Evolutionary conservation across 495 filamentous ascomycete genomes (phyloP).

Genomic region (Hypoxylon fragiforme): DNA sequence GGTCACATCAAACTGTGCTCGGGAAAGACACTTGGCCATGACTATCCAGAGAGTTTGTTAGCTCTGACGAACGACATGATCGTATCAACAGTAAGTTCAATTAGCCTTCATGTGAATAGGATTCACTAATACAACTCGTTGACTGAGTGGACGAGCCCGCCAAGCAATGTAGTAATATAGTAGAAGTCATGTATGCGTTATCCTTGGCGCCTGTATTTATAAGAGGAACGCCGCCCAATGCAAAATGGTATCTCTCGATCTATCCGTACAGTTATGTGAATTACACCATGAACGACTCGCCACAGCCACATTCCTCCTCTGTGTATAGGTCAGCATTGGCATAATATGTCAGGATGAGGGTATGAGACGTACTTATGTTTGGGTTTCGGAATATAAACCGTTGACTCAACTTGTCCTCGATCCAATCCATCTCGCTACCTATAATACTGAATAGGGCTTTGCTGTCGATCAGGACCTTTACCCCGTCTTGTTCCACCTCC

Average conservation of each 20-base stretch:
- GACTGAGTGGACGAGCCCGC: too few species aligned
- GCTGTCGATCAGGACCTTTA: slow-evolving; percentile 93
- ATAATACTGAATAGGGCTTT: slow-evolving; percentile 98
- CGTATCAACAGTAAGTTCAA: too few species aligned
- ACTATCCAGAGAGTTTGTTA: too few species aligned
- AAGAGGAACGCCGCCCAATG: slow-evolving; percentile 28
- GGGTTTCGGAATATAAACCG: slow-evolving; percentile 95
- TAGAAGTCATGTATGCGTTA: neutral
- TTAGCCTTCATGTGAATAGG: too few species aligned
- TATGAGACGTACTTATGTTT: slow-evolving; percentile 83
- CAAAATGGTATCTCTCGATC: slow-evolving; percentile 26
- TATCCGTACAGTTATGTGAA: slow-evolving; percentile 3
- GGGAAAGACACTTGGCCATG: too few species aligned
- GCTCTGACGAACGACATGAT: too few species aligned
- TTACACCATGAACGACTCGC: slow-evolving; percentile 93
- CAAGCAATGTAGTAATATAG: too few species aligned
- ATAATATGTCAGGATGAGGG: neutral
- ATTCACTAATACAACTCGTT: too few species aligned
- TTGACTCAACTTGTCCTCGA: slow-evolving; percentile 88
- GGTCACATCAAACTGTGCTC: too few species aligned
- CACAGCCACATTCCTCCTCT: slow-evolving; percentile 98
- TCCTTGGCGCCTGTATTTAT: slow-evolving; percentile 15
- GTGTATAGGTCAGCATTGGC: slow-evolving; percentile 42
- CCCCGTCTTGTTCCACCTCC: slow-evolving; percentile 90
- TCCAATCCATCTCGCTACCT: slow-evolving; percentile 99